These are phyloP conservation scores for Cryomyces antarcticus DNA, from an alignment of 495 filamentous ascomycete genomes.

Conservation along the genomic window DNA sequence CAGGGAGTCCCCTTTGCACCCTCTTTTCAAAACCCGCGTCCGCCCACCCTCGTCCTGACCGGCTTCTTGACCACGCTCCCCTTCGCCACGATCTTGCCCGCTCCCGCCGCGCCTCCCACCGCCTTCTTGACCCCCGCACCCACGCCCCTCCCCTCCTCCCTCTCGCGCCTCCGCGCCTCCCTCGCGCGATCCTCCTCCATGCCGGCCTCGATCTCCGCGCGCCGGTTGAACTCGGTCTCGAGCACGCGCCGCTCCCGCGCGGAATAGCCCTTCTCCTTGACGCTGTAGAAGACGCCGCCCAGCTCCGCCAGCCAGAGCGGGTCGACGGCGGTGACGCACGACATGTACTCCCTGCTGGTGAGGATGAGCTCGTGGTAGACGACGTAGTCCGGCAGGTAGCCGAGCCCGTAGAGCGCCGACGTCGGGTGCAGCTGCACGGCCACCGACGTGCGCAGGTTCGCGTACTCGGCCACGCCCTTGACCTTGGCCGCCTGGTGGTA, in stretches of 20 bases:
- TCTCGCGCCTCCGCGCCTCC: slow-evolving; percentile 34
- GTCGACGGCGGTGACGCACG: slow-evolving; percentile 87
- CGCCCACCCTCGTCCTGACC: no score
- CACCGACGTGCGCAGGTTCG: slow-evolving; percentile 87
- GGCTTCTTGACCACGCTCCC: no score
- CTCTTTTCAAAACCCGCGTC: no score
- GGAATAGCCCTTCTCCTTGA: slow-evolving; percentile 95
- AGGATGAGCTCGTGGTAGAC: slow-evolving; percentile 97
- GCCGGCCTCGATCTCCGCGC: slow-evolving; percentile 87
- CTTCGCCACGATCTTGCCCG: no score
- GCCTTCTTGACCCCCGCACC: no score
- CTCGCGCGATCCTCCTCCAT: slow-evolving; percentile 75
- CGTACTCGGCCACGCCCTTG: slow-evolving; percentile 91
- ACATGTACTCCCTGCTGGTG: slow-evolving; percentile 97
- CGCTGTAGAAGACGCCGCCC: slow-evolving; percentile 94
- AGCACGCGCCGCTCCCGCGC: slow-evolving; percentile 73
- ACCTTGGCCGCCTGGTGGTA: slow-evolving; percentile 97
- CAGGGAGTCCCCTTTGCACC: no score
- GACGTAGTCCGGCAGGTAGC: slow-evolving; percentile 89
- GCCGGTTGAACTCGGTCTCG: slow-evolving; percentile 83
- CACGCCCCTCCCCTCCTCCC: slow-evolving; percentile 9
- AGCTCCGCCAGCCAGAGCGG: slow-evolving; percentile 96
- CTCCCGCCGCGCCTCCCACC: no score
- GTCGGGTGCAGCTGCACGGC: slow-evolving; percentile 89
- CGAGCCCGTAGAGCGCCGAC: slow-evolving; percentile 74